These are phyloP conservation scores for Sugiyamaella mastotermitis DNA, from an alignment of 805 yeast genomes.

Conservation along the genomic window DNA sequence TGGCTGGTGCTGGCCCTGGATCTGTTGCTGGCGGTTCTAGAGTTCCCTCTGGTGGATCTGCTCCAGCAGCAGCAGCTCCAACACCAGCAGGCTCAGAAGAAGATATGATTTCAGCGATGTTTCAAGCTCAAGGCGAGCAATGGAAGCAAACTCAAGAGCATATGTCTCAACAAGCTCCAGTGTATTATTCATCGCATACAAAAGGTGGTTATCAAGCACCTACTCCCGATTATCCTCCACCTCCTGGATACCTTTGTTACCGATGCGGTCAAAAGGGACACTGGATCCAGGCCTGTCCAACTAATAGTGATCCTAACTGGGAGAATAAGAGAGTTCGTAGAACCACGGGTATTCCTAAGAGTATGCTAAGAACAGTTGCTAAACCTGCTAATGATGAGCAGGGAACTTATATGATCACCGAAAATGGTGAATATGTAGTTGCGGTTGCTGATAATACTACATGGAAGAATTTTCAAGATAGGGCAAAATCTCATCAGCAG, in stretches of 20 bases:
- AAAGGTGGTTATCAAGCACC: slow-evolving; percentile 30
- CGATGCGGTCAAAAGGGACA: slow-evolving; percentile 95
- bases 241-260: slow-evolving; percentile 94
- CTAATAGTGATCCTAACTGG: slow-evolving; percentile 85
- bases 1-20: slow-evolving; percentile 16
- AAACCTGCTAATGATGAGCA: slow-evolving; percentile 62
- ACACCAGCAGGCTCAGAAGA: slow-evolving; percentile 55
- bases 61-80: slow-evolving; percentile 17
- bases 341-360: slow-evolving; percentile 96
- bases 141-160: slow-evolving; percentile 94
- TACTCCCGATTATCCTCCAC: slow-evolving; percentile 68
- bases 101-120: slow-evolving; percentile 84
- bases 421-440: slow-evolving; percentile 90
- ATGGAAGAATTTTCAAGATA: slow-evolving; percentile 82
- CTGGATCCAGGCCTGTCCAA: slow-evolving; percentile 95
- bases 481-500: slow-evolving; percentile 33
- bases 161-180: slow-evolving; percentile 79
- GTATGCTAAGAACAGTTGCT: slow-evolving; percentile 79
- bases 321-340: slow-evolving; percentile 87
- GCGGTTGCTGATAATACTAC: slow-evolving; percentile 92
- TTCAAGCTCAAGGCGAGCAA: slow-evolving; percentile 85
- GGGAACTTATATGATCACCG: slow-evolving; percentile 65
- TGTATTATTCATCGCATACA: slow-evolving; percentile 39
- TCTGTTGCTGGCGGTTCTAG: slow-evolving; percentile 13
- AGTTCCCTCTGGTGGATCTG: slow-evolving; percentile 14